A percentile compares a stretch with the other conserved stretches of the same genome.
phyloP scores from a whole-genome alignment of 2,329 filamentous ascomycete species.

The Phoma sp. region DNA sequence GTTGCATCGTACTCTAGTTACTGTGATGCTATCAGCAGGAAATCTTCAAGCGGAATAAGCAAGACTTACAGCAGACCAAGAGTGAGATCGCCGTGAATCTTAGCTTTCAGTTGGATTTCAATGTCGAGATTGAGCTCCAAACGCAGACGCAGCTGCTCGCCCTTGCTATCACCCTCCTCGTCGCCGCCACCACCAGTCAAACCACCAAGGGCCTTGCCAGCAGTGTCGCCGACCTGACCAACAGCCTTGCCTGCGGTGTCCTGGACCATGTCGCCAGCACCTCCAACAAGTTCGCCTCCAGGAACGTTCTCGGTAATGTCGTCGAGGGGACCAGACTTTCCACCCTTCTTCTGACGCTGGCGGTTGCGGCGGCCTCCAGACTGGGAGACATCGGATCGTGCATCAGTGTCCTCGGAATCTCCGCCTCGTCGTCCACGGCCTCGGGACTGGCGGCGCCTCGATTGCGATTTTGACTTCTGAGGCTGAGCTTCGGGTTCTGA shows the following conservation, averaged over 20 bases:
- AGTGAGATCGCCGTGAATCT: constrained; percentile 69
- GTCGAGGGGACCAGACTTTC: constrained; percentile 58
- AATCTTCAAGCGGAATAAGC: not conserved
- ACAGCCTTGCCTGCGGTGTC: constrained; percentile 62
- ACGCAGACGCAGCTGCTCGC: constrained; percentile 61
- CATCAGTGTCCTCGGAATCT: constrained; percentile 61
- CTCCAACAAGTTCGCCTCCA: constrained; percentile 59
- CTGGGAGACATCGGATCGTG: constrained; percentile 60
- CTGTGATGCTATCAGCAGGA: constrained; percentile 31
- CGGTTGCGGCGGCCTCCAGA: constrained; percentile 63
- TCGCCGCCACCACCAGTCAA: constrained; percentile 53
- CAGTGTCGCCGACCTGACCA: constrained; percentile 51
- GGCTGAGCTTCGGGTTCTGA: constrained; percentile 53
- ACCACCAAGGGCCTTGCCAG: constrained; percentile 54
- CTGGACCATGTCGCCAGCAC: constrained; percentile 62
- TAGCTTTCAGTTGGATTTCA: constrained; percentile 68
- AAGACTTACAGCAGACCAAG: constrained; percentile 58
- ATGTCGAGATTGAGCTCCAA: constrained; percentile 68
- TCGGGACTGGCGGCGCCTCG: constrained; percentile 57
- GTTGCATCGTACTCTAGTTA: constrained; percentile 32
- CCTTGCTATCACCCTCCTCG: constrained; percentile 43
- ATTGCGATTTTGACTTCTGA: constrained; percentile 48
- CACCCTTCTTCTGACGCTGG: constrained; percentile 57
- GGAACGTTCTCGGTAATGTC: constrained; percentile 61
- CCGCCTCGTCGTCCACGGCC: constrained; percentile 55